Evolutionary conservation across 2,329 filamentous ascomycete genomes (phyloP).

Genomic region (Dactylonectria estremocensis): DNA sequence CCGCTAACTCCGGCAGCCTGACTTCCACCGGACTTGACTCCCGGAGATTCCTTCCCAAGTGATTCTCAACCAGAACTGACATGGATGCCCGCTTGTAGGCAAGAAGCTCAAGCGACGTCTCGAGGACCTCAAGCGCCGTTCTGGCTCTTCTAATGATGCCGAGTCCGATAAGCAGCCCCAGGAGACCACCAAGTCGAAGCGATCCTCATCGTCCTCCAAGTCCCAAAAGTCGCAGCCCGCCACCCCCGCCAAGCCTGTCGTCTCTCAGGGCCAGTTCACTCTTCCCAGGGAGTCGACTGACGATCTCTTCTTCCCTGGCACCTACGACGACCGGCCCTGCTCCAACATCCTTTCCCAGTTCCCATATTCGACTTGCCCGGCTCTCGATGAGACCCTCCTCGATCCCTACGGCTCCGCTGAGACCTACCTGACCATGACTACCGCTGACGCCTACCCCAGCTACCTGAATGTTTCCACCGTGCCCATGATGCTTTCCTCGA

Average conservation of each 20-base stretch:
- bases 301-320: constrained; percentile 74
- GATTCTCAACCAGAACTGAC: constrained; percentile 32
- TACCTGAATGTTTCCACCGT: constrained; percentile 68
- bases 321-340: constrained; percentile 76
- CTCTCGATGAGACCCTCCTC: constrained; percentile 76
- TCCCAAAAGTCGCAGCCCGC: constrained; percentile 49
- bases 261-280: constrained; percentile 69
- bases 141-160: constrained; percentile 69
- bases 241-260: constrained; percentile 54
- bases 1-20: constrained; percentile 16
- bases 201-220: constrained; percentile 47
- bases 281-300: constrained; percentile 74
- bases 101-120: constrained; percentile 94
- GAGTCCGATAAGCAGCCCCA: constrained; percentile 51
- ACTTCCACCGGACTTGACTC: no score
- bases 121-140: constrained; percentile 86
- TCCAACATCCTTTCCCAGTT: constrained; percentile 81
- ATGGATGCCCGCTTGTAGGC: constrained; percentile 64
- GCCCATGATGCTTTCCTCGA: constrained; percentile 73
- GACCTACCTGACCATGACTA: constrained; percentile 66
- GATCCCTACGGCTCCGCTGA: constrained; percentile 70
- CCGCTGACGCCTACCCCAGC: constrained; percentile 66
- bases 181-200: constrained; percentile 52
- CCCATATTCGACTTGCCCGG: constrained; percentile 74
- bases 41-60: no score